Conservation (phyloP, 2,329 filamentous ascomycete species). For the Paraphaeosphaeria minitans region DNA sequence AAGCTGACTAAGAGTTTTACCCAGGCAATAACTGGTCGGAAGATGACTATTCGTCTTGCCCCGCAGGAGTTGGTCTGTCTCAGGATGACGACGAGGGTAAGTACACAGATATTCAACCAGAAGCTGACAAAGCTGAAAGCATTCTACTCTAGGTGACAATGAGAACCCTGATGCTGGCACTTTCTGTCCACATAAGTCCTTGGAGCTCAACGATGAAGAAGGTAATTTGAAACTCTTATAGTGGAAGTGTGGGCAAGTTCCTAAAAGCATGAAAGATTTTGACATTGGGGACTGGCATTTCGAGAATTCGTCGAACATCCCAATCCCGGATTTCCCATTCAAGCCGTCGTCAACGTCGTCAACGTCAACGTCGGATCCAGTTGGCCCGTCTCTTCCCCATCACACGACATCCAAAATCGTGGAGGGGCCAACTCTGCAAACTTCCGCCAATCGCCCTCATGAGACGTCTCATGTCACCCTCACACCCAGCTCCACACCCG, state of each 20-base stretch:
- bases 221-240: not conserved
- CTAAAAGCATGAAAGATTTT: not conserved
- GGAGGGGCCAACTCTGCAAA: not conserved
- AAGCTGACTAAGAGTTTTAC: too few relatives aligned
- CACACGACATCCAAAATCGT: not conserved
- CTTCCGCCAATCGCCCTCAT: not conserved
- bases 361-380: not conserved
- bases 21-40: too few relatives aligned
- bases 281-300: not conserved
- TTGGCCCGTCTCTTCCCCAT: not conserved
- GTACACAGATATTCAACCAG: not conserved
- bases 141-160: not conserved
- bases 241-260: not conserved
- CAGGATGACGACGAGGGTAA: not conserved
- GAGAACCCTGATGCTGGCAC: not conserved
- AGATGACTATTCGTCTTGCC: too few relatives aligned
- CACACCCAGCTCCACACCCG: not conserved
- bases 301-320: not conserved
- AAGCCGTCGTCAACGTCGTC: not conserved
- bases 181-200: not conserved
- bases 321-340: not conserved
- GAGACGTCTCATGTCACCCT: not conserved
- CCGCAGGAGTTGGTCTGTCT: not conserved
- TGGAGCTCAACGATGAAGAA: constrained; percentile 3
- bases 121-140: not conserved